Conservation (phyloP, 2,329 filamentous ascomycete genomes). For the Sphaerulina vaccinii region DNA sequence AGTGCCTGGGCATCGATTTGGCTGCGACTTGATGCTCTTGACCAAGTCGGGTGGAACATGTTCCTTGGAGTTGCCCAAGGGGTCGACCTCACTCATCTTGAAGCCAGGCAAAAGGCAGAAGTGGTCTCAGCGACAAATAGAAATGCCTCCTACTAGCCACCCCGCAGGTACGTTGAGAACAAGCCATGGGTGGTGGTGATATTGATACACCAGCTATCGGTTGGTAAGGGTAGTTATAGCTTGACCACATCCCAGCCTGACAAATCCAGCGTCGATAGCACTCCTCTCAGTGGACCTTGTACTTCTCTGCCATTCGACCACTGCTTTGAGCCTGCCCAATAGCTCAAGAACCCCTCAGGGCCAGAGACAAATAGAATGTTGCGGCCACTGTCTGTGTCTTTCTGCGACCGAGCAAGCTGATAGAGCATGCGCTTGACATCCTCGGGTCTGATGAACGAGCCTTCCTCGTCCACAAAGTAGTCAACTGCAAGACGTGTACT, state of each 20-base stretch:
- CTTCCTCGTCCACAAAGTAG: slow-evolving; percentile 82
- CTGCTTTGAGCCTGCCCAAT: slow-evolving; percentile 75
- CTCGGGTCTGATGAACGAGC: slow-evolving; percentile 56
- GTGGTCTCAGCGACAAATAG: no score
- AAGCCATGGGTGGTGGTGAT: no score
- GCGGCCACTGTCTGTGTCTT: slow-evolving; percentile 38
- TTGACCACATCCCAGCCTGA: slow-evolving; percentile 60
- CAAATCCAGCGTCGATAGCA: slow-evolving; percentile 61
- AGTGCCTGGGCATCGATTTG: no score
- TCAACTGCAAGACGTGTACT: slow-evolving; percentile 58
- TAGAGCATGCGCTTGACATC: slow-evolving; percentile 36
- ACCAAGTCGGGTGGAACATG: no score
- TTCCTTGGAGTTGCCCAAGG: no score
- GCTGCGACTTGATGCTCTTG: no score
- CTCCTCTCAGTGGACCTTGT: slow-evolving; percentile 71
- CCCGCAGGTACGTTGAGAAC: no score
- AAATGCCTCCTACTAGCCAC: no score
- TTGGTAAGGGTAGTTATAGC: slow-evolving; percentile 47
- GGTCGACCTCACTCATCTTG: no score
- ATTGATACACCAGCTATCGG: background rate
- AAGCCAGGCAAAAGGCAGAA: no score
- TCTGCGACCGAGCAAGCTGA: slow-evolving; percentile 29
- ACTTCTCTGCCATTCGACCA: slow-evolving; percentile 71
- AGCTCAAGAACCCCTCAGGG: slow-evolving; percentile 81
- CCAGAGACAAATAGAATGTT: slow-evolving; percentile 83